phyloP scores from a whole-genome alignment of 148 eudicot species.

The Dysphania ambrosioides region DNA sequence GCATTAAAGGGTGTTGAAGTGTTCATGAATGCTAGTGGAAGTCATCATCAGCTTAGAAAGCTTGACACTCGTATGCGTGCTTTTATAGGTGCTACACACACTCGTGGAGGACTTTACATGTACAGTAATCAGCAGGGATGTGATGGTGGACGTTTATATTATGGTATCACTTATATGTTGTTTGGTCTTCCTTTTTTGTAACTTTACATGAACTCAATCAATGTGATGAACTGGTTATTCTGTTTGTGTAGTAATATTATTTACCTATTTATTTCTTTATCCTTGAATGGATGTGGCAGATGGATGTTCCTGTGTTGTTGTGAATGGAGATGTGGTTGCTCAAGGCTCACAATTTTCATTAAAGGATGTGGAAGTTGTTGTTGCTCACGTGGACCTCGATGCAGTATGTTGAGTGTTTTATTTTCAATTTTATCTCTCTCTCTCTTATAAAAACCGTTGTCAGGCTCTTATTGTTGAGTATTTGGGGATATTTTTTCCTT shows the following conservation, averaged over 20 bases:
- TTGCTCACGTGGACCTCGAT: slow-evolving; percentile 93
- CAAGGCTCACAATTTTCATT: slow-evolving; percentile 97
- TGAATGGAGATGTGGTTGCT: slow-evolving; percentile 94
- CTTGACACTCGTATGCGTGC: slow-evolving; percentile 89
- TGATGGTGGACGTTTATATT: slow-evolving; percentile 92
- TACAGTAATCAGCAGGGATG: slow-evolving; percentile 97
- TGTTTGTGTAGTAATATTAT: neutral
- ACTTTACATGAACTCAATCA: neutral
- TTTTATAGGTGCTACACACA: slow-evolving; percentile 78
- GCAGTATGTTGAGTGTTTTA: slow-evolving; percentile 47
- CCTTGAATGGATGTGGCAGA: slow-evolving; percentile 45
- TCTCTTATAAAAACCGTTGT: no score
- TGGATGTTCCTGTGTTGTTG: slow-evolving; percentile 89
- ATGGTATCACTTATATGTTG: slow-evolving; percentile 42
- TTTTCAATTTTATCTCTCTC: neutral
- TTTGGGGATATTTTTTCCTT: neutral
- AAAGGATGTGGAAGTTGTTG: slow-evolving; percentile 86
- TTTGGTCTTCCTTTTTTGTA: neutral
- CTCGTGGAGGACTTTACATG: slow-evolving; percentile 96
- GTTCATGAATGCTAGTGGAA: slow-evolving; percentile 97
- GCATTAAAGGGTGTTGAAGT: slow-evolving; percentile 91
- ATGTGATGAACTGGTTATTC: neutral
- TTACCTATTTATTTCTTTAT: neutral
- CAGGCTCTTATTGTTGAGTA: neutral
- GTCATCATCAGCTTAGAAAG: slow-evolving; percentile 93